Evolutionary conservation across 2,329 filamentous ascomycete genomes (phyloP).

Genomic region (Pseudopithomyces chartarum): DNA sequence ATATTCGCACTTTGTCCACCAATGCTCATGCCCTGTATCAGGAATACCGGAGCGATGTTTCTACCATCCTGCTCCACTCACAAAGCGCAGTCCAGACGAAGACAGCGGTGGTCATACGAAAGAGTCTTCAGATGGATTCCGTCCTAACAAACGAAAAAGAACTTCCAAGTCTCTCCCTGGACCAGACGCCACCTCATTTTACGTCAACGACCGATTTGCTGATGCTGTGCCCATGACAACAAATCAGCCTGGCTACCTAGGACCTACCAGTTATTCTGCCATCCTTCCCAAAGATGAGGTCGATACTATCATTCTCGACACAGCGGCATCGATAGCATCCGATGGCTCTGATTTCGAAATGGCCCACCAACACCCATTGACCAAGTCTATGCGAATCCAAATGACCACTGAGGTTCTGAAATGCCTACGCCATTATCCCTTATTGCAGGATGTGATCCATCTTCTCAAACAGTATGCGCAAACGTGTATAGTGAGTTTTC

Average conservation of each 20-base stretch:
- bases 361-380: slow-evolving; percentile 35
- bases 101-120: slow-evolving; percentile 11
- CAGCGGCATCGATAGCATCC: slow-evolving; percentile 30
- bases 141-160: slow-evolving; percentile 34
- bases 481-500: slow-evolving; percentile 27
- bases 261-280: slow-evolving; percentile 38
- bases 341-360: slow-evolving; percentile 34
- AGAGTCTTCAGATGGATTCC: slow-evolving; percentile 17
- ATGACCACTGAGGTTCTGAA: slow-evolving; percentile 35
- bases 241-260: slow-evolving; percentile 39
- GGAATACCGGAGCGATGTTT: slow-evolving; percentile 37
- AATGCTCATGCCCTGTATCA: background rate
- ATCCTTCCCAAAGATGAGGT: slow-evolving; percentile 36
- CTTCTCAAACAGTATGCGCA: slow-evolving; percentile 34
- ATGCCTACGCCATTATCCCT: slow-evolving; percentile 30
- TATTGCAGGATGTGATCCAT: slow-evolving; percentile 30
- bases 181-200: slow-evolving; percentile 18
- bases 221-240: slow-evolving; percentile 40
- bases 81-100: slow-evolving; percentile 25
- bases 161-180: slow-evolving; percentile 17
- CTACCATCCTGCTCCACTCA: slow-evolving; percentile 43
- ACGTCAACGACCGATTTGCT: slow-evolving; percentile 28
- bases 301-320: slow-evolving; percentile 15
- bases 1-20: background rate
- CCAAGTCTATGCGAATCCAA: slow-evolving; percentile 35